Evolutionary conservation across 805 yeast species (phyloP).

Genomic region (Suhomyces pyralidae): DNA sequence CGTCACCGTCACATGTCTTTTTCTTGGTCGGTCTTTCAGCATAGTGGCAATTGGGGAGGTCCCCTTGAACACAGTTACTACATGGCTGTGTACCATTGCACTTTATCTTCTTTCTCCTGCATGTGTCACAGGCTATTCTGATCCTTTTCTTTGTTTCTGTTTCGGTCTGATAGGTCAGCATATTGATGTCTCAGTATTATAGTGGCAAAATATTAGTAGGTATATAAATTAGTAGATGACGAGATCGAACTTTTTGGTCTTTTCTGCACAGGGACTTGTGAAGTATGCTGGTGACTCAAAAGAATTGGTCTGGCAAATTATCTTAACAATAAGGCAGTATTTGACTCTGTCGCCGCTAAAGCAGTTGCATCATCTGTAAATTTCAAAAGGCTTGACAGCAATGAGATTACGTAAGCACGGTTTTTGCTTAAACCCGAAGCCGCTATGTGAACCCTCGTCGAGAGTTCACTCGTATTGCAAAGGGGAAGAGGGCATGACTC

Average conservation of each 20-base stretch:
- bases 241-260: not conserved
- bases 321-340: not conserved
- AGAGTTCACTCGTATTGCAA: too few species aligned
- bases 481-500: not conserved
- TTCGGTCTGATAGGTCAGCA: not conserved
- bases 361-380: not conserved
- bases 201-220: not conserved
- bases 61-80: slow-evolving; percentile 20
- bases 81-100: slow-evolving; percentile 33
- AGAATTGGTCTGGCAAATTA: not conserved
- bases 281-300: too few species aligned
- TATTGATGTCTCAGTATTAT: not conserved
- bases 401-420: not conserved
- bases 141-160: slow-evolving; percentile 11
- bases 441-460: too few species aligned
- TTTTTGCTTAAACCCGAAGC: too few species aligned
- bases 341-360: not conserved
- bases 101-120: slow-evolving; percentile 32
- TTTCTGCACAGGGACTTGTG: not conserved
- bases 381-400: too few species aligned
- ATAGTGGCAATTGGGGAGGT: slow-evolving; percentile 21
- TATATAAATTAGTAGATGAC: not conserved
- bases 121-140: slow-evolving; percentile 28
- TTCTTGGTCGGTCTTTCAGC: slow-evolving; percentile 15
- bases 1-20: slow-evolving; percentile 1